phyloP scores from a whole-genome alignment of 225 moss, liverwort and hornwort genomes.

The Climacium dendroides region DNA sequence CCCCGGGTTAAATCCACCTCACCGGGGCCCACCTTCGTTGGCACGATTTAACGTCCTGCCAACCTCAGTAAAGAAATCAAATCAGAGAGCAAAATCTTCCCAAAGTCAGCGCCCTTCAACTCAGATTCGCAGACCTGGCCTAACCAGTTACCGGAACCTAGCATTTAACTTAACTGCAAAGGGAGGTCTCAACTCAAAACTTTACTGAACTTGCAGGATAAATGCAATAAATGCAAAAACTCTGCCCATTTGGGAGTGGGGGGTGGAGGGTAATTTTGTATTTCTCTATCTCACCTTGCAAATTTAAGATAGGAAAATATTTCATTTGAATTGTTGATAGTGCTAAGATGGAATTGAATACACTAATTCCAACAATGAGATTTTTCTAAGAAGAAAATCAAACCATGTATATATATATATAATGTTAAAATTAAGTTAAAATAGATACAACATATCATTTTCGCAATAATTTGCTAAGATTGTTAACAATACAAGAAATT shows the following conservation, averaged over 20 bases:
- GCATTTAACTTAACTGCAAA: not conserved
- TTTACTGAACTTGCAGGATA: too few species aligned
- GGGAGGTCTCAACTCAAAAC: too few species aligned
- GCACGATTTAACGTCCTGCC: too few species aligned
- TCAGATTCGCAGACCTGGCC: not conserved
- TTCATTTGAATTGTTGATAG: not conserved
- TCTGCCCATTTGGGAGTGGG: too few species aligned
- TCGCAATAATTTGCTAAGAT: not conserved
- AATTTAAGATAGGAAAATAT: too few species aligned
- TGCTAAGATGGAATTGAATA: not conserved
- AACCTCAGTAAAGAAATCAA: not conserved
- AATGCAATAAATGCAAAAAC: too few species aligned
- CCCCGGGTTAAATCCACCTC: too few species aligned
- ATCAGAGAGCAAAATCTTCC: not conserved
- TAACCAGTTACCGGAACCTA: not conserved
- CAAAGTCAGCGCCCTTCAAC: not conserved
- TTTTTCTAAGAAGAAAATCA: not conserved
- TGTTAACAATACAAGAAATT: not conserved
- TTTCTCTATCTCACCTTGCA: too few species aligned
- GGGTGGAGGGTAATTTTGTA: too few species aligned
- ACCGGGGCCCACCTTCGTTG: too few species aligned
- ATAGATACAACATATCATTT: not conserved
- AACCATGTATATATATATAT: accelerated
- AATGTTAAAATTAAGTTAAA: not conserved
- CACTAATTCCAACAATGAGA: not conserved